Evolutionary conservation across 345 rosid species (phyloP).

Genomic region (Pistacia vera): DNA sequence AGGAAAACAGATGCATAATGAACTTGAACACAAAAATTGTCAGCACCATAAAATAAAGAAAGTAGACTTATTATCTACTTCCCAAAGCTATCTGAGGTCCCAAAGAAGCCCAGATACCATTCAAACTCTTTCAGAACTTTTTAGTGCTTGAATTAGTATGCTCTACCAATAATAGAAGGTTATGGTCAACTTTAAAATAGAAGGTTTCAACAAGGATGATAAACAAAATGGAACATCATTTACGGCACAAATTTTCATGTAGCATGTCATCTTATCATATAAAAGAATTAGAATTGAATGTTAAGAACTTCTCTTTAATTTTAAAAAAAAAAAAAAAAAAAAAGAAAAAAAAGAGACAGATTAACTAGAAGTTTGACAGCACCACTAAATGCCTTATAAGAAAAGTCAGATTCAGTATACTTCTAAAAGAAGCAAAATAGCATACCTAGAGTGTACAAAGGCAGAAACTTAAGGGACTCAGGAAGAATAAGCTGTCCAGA

Average conservation of each 20-base stretch:
- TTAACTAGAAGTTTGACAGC: neutral
- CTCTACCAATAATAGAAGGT: no score
- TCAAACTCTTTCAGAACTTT: no score
- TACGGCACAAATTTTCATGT: no score
- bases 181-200: no score
- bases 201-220: no score
- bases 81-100: no score
- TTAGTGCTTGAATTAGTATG: no score
- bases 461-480: constrained; percentile 89
- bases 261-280: no score
- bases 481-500: constrained; percentile 95
- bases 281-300: no score
- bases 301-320: no score
- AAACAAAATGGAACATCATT: no score
- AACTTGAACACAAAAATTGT: neutral
- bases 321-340: neutral
- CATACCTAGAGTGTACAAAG: constrained; percentile 83
- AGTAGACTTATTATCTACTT: neutral
- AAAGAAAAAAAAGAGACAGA: neutral
- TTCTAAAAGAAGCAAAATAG: neutral
- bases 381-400: neutral
- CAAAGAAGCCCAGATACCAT: no score
- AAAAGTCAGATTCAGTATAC: neutral
- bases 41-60: neutral
- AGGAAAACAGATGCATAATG: neutral